phyloP scores from a whole-genome alignment of 768 basidiomycete genomes.

The Strobilomyces echinocephalus region DNA sequence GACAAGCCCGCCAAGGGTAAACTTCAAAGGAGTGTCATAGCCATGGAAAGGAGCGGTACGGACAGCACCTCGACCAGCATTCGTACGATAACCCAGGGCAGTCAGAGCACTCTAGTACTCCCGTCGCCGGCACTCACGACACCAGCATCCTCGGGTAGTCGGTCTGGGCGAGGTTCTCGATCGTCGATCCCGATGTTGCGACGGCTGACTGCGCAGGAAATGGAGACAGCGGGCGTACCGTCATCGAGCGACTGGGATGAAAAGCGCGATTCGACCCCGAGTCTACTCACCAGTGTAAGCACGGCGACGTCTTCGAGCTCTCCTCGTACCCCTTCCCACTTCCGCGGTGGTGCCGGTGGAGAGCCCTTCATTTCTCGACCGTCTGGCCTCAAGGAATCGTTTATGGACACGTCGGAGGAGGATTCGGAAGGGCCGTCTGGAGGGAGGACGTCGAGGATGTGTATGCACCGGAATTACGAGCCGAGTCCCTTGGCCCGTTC shows the following conservation, averaged over 20 bases:
- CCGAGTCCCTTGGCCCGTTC: constrained; percentile 6
- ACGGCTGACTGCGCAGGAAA: constrained; percentile 14
- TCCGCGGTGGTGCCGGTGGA: constrained; percentile 1
- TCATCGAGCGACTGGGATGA: constrained; percentile 1
- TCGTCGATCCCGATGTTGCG: constrained; percentile 19
- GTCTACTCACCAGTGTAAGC: constrained; percentile 19
- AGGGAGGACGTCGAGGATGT: background rate
- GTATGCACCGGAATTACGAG: constrained; percentile 3
- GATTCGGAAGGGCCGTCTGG: constrained; percentile 3
- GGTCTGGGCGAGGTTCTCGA: background rate
- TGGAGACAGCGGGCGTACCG: background rate
- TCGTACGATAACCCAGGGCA: constrained; percentile 18
- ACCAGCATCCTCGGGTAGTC: constrained; percentile 2
- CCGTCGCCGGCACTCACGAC: constrained; percentile 4
- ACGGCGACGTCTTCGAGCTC: constrained; percentile 15
- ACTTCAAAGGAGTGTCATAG: background rate
- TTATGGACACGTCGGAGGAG: constrained; percentile 19
- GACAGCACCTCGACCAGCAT: constrained; percentile 22
- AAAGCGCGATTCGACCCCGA: constrained; percentile 17
- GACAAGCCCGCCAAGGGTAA: background rate
- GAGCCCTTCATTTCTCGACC: constrained; percentile 13
- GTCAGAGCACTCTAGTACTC: constrained; percentile 17
- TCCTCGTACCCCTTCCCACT: constrained; percentile 6
- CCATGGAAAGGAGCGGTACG: constrained; percentile 9
- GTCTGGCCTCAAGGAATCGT: constrained; percentile 20